These are phyloP conservation scores for Ananas comosus DNA, from an alignment of 176 grass and related monocot genomes.

Conservation along the genomic window DNA sequence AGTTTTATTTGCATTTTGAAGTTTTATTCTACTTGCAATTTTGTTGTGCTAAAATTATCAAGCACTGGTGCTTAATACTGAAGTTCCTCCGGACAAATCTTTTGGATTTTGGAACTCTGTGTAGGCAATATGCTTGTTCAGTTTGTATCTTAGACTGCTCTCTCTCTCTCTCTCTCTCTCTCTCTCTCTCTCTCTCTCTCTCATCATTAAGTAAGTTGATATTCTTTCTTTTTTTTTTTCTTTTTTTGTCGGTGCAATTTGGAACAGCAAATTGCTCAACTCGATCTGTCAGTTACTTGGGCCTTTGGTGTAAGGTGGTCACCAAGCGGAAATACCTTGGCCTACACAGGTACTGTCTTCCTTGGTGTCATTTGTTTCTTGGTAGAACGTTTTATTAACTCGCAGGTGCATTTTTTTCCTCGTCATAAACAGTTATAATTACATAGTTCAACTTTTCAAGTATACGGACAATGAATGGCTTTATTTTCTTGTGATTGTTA, in stretches of 20 bases:
- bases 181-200: neutral
- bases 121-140: neutral
- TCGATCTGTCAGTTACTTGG: constrained; percentile 89
- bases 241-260: neutral
- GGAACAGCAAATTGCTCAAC: constrained; percentile 92
- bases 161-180: neutral
- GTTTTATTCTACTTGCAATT: neutral
- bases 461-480: neutral
- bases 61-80: neutral
- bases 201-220: neutral
- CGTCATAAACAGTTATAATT: no score
- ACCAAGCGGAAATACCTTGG: constrained; percentile 82
- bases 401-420: neutral
- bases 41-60: neutral
- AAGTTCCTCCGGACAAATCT: neutral
- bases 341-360: constrained; percentile 64
- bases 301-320: constrained; percentile 95
- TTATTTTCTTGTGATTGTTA: constrained; percentile 25
- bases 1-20: neutral
- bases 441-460: neutral
- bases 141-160: neutral
- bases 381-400: constrained; percentile 8
- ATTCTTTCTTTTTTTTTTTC: constrained; percentile 19
- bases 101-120: neutral
- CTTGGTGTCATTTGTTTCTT: constrained; percentile 10